These are phyloP conservation scores for Fusarium torreyae DNA, from an alignment of 2,329 filamentous ascomycete species.

Conservation along the genomic window DNA sequence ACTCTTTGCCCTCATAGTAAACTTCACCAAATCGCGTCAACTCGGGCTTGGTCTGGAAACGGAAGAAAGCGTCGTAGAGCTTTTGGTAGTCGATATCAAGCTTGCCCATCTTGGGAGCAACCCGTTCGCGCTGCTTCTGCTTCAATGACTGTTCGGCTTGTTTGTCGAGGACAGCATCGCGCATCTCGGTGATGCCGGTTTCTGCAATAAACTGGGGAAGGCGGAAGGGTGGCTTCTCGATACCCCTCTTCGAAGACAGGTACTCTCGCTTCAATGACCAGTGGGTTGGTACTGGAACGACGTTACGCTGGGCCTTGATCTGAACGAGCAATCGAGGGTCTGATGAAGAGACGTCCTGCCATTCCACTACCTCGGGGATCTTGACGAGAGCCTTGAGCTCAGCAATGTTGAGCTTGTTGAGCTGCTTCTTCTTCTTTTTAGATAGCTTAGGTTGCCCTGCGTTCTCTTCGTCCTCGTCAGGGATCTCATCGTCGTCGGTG, in stretches of 20 bases:
- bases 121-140: slow-evolving; percentile 94
- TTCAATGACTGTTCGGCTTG: slow-evolving; percentile 93
- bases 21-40: slow-evolving; percentile 96
- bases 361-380: slow-evolving; percentile 95
- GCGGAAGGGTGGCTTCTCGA: slow-evolving; percentile 94
- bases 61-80: slow-evolving; percentile 98
- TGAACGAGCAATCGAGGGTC: slow-evolving; percentile 92
- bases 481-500: slow-evolving; percentile 87
- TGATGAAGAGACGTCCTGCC: slow-evolving; percentile 93
- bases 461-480: slow-evolving; percentile 84
- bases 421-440: slow-evolving; percentile 94
- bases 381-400: slow-evolving; percentile 93
- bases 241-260: slow-evolving; percentile 94
- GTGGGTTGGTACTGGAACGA: slow-evolving; percentile 93
- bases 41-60: slow-evolving; percentile 95
- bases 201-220: slow-evolving; percentile 97
- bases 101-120: slow-evolving; percentile 96
- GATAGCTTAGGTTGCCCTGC: slow-evolving; percentile 79
- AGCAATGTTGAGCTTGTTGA: slow-evolving; percentile 93
- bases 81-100: slow-evolving; percentile 99
- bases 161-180: slow-evolving; percentile 95
- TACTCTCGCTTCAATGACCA: slow-evolving; percentile 99
- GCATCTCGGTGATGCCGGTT: slow-evolving; percentile 98
- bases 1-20: slow-evolving; percentile 99
- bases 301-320: slow-evolving; percentile 95